Evolutionary conservation across 2,329 filamentous ascomycete genomes (phyloP).

Genomic region (Colletotrichum ledebouriae): DNA sequence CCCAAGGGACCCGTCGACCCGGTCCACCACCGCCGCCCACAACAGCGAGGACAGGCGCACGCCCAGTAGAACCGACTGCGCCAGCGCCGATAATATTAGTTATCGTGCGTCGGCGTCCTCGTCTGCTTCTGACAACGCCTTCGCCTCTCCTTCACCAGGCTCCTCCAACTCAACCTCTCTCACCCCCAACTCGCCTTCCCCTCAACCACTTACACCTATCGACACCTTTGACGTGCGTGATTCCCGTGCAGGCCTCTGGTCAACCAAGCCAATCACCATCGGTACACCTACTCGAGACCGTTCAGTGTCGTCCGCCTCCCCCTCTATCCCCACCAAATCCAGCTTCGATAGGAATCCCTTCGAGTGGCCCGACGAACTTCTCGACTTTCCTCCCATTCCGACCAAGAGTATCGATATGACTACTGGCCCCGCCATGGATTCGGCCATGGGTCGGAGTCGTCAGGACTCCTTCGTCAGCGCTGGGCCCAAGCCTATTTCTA

Average conservation of each 20-base stretch:
- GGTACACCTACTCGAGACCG: slow-evolving; percentile 46
- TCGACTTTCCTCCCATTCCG: slow-evolving; percentile 45
- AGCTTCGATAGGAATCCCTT: slow-evolving; percentile 46
- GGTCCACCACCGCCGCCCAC: slow-evolving; percentile 44
- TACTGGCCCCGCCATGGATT: slow-evolving; percentile 70
- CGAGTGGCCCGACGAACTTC: slow-evolving; percentile 47
- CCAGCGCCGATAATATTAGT: slow-evolving; percentile 53
- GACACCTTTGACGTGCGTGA: slow-evolving; percentile 46
- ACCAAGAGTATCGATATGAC: slow-evolving; percentile 64
- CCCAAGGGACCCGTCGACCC: slow-evolving; percentile 43
- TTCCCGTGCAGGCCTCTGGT: slow-evolving; percentile 43
- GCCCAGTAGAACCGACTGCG: slow-evolving; percentile 37
- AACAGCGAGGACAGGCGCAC: slow-evolving; percentile 39
- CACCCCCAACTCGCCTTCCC: slow-evolving; percentile 56
- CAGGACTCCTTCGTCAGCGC: slow-evolving; percentile 77
- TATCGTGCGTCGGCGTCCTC: slow-evolving; percentile 52
- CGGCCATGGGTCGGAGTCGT: slow-evolving; percentile 68
- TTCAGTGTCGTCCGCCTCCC: slow-evolving; percentile 44
- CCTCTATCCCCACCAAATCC: slow-evolving; percentile 46
- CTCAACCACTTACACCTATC: slow-evolving; percentile 60
- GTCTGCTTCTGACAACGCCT: slow-evolving; percentile 43
- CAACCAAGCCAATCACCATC: slow-evolving; percentile 55
- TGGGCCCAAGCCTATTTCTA: slow-evolving; percentile 75
- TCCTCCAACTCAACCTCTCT: slow-evolving; percentile 50
- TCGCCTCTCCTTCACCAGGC: slow-evolving; percentile 48